phyloP scores from a whole-genome alignment of 1,139 yeast genomes.

The Lodderomyces metapsilosis region DNA sequence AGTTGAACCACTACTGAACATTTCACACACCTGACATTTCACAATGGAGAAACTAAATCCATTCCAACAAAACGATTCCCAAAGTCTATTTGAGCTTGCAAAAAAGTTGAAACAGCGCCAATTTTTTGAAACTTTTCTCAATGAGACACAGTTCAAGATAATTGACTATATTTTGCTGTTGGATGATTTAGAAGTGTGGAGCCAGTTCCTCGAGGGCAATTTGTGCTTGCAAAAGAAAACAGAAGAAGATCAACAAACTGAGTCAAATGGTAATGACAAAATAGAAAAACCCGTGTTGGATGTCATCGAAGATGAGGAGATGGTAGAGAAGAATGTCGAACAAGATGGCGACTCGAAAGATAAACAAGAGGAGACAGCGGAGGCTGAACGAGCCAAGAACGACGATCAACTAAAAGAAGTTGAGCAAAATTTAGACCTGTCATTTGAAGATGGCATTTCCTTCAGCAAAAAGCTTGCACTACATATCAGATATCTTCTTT shows the following conservation, averaged over 20 bases:
- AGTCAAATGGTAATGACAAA: not conserved
- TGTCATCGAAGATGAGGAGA: slow-evolving; percentile 5
- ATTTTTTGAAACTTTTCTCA: slow-evolving; percentile 58
- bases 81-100: slow-evolving; percentile 46
- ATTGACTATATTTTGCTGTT: slow-evolving; percentile 40
- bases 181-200: slow-evolving; percentile 45
- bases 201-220: slow-evolving; percentile 53
- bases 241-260: not conserved
- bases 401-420: slow-evolving; percentile 9
- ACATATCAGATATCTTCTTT: slow-evolving; percentile 64
- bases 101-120: slow-evolving; percentile 40
- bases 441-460: slow-evolving; percentile 47
- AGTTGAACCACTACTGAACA: too few species aligned
- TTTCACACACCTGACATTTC: too few species aligned
- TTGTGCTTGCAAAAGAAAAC: slow-evolving; percentile 27
- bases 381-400: slow-evolving; percentile 1
- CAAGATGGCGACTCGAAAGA: slow-evolving; percentile 13
- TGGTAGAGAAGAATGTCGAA: not conserved
- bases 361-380: slow-evolving; percentile 11
- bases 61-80: slow-evolving; percentile 42
- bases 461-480: slow-evolving; percentile 58
- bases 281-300: slow-evolving; percentile 9
- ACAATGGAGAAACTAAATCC: slow-evolving; percentile 44
- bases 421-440: slow-evolving; percentile 20
- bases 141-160: slow-evolving; percentile 60